Percentiles rank a stretch among this genome's conserved stretches.
phyloP scores from a whole-genome alignment of 1,139 yeast genomes.

The Magnusiomyces clavatus region DNA sequence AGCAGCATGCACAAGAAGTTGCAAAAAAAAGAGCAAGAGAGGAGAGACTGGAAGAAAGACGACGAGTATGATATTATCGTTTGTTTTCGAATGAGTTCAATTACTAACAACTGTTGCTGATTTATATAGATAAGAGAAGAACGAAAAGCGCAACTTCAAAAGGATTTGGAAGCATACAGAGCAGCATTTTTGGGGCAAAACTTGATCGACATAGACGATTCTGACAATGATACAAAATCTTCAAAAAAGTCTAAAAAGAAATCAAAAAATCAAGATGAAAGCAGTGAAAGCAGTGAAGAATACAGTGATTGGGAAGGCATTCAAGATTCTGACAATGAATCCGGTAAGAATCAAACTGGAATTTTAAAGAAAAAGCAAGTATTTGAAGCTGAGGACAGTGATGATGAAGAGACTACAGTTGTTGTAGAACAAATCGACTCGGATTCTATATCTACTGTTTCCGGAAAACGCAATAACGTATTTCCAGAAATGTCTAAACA shows the following conservation, averaged over 20 bases:
- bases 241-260: not conserved
- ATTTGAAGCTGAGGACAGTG: slow-evolving; percentile 21
- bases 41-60: slow-evolving; percentile 69
- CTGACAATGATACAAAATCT: slow-evolving; percentile 7
- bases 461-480: slow-evolving; percentile 24
- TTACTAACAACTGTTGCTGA: not conserved
- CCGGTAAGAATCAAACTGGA: slow-evolving; percentile 28
- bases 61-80: slow-evolving; percentile 27
- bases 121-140: slow-evolving; percentile 11
- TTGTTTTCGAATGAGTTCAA: slow-evolving; percentile 16
- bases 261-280: not conserved
- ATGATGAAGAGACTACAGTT: slow-evolving; percentile 25
- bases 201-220: slow-evolving; percentile 7
- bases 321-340: slow-evolving; percentile 19
- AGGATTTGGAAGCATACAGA: slow-evolving; percentile 11
- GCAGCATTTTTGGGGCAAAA: slow-evolving; percentile 5
- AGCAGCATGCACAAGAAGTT: slow-evolving; percentile 73
- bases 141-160: slow-evolving; percentile 10
- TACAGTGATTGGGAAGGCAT: slow-evolving; percentile 33
- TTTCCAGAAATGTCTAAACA: slow-evolving; percentile 27
- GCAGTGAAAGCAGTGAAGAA: slow-evolving; percentile 9
- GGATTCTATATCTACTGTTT: slow-evolving; percentile 9
- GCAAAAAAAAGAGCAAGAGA: slow-evolving; percentile 69
- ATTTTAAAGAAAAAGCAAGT: slow-evolving; percentile 63
- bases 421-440: slow-evolving; percentile 26